Evolutionary conservation across 2,329 filamentous ascomycete genomes (phyloP), one percentile per base, ranked within the genome.

Genomic region (Myriosclerotinia scirpicola): DNA sequence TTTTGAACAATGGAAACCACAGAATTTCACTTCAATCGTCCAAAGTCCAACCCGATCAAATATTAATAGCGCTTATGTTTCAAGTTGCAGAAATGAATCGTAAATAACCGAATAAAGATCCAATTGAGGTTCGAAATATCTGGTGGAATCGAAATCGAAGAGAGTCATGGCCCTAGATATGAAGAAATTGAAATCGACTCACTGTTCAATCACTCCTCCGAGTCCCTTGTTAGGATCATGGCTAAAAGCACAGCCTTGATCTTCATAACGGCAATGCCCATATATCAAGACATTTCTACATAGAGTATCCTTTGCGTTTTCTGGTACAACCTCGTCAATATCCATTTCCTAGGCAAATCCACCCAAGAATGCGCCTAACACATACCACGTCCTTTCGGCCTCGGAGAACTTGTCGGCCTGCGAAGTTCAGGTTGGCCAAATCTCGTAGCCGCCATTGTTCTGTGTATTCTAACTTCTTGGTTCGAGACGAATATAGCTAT

Each of bases 241-340:
- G 76, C 93, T 95, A 80, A 96, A 97, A 71, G 90, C 88, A 80
- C 93, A 97, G 68, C 85, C 92, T 80, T 91, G 89, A 76, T 96
- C 92, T 81, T 96, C 91, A 79, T 93, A 96, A 71, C 92, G 90
- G 78, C 93, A 97, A 79, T 94, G 91, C 66, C 93, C 93, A 78
- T 96, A 97, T 74, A 97, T 96, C 69, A 93, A 85, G 69, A 97
- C 90, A 79, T 97, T 97, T 76, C 93, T 90, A 80, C 93, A 97
- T 67, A 94, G 85, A 8, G 92, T 96, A 77, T 96, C 93, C 80
- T 94, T 96, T 63, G 86, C 82, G 78, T 90, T 91, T 80, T 91
- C 89, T 90, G 71, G 67, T 55, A 66, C 67, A 56, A 34, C 55
- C 30, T 52, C 48, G 70, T 75, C 70, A 75, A 72, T 62, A 66